Conservation (phyloP, 1,284 basidiomycete genomes). For the Vanrija sp. region DNA sequence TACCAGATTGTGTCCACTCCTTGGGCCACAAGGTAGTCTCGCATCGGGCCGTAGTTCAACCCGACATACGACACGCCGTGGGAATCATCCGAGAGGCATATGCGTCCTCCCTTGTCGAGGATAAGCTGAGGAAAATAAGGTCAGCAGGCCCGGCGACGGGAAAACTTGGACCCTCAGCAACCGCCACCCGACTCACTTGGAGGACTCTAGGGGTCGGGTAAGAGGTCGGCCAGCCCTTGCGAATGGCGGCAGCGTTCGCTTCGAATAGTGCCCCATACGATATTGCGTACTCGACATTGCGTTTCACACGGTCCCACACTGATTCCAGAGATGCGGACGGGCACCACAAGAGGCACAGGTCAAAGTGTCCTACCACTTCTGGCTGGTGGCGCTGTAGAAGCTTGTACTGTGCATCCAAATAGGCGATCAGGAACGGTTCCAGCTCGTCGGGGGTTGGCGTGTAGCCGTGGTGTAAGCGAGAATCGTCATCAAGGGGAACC, state of each 20-base stretch:
- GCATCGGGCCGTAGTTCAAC: conserved; percentile 70
- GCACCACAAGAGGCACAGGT: conserved; percentile 77
- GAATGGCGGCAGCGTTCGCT: conserved; percentile 83
- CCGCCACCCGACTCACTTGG: conserved; percentile 54
- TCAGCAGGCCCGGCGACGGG: neutral
- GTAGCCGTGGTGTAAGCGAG: conserved; percentile 11
- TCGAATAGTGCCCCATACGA: conserved; percentile 90
- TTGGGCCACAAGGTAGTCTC: conserved; percentile 62
- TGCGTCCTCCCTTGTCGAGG: conserved; percentile 60
- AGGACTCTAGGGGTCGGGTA: conserved; percentile 80
- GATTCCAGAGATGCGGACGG: conserved; percentile 57
- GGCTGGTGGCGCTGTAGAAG: conserved; percentile 69
- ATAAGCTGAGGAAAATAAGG: conserved; percentile 59
- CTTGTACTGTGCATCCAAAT: conserved; percentile 77
- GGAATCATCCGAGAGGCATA: conserved; percentile 92
- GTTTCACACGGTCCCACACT: conserved; percentile 63
- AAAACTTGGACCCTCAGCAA: neutral
- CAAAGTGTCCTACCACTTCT: conserved; percentile 89
- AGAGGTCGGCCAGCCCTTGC: conserved; percentile 81
- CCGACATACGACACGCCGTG: conserved; percentile 87
- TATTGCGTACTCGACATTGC: conserved; percentile 73
- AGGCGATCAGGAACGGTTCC: conserved; percentile 57
- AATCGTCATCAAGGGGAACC: conserved; percentile 44
- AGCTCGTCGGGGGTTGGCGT: conserved; percentile 17
- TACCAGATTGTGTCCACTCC: conserved; percentile 70